Conservation (phyloP, 2,329 filamentous ascomycete species). For the Coleophoma cylindrospora region DNA sequence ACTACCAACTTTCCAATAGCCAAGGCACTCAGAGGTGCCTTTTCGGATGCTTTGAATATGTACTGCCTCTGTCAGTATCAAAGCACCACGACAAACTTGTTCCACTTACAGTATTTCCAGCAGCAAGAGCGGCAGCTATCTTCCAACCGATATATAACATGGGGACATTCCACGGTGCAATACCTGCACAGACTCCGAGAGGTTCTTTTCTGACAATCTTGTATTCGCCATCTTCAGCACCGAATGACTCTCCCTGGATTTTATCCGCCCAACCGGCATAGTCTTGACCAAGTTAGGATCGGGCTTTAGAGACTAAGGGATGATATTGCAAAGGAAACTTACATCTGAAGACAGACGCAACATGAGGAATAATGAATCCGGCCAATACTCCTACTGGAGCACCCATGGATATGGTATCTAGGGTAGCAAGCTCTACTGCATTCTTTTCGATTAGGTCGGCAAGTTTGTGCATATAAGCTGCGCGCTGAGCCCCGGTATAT, state of each 20-base stretch:
- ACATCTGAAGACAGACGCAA: slow-evolving; percentile 19
- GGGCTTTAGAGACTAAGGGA: too few species aligned
- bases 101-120: not conserved
- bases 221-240: slow-evolving; percentile 38
- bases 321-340: slow-evolving; percentile 4
- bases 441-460: slow-evolving; percentile 36
- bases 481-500: slow-evolving; percentile 7
- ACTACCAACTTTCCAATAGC: slow-evolving; percentile 32
- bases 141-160: slow-evolving; percentile 45
- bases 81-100: slow-evolving; percentile 26
- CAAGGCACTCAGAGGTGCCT: slow-evolving; percentile 50
- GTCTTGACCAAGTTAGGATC: slow-evolving; percentile 15
- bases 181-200: slow-evolving; percentile 43
- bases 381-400: slow-evolving; percentile 29
- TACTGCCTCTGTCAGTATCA: slow-evolving; percentile 53
- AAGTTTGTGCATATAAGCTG: slow-evolving; percentile 18
- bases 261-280: slow-evolving; percentile 33
- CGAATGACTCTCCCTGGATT: slow-evolving; percentile 30
- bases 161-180: slow-evolving; percentile 53
- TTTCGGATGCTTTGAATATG: slow-evolving; percentile 58
- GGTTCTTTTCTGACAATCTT: slow-evolving; percentile 29
- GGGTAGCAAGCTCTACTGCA: slow-evolving; percentile 27
- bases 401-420: slow-evolving; percentile 40
- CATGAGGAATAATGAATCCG: slow-evolving; percentile 33
- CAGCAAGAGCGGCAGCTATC: not conserved